Percentiles rank a stretch among this genome's conserved stretches.
Conservation (phyloP, 805 yeast genomes). For the Starmerella kuoi region DNA sequence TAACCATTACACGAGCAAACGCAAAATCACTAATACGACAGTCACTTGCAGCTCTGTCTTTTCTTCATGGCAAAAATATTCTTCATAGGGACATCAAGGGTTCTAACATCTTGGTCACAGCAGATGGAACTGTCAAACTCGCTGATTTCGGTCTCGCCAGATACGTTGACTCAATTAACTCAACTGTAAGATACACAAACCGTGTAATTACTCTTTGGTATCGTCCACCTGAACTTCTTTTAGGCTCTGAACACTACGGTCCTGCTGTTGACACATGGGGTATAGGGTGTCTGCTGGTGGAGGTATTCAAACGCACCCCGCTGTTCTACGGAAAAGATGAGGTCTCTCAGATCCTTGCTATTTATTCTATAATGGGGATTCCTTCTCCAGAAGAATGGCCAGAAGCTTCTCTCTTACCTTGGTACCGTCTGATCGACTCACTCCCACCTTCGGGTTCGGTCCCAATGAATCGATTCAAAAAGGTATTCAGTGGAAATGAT, state of each 20-base stretch:
- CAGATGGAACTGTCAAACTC: constrained; percentile 63
- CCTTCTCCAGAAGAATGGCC: constrained; percentile 71
- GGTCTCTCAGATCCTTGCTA: constrained; percentile 63
- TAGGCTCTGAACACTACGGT: constrained; percentile 86
- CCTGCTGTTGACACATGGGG: constrained; percentile 96
- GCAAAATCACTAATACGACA: constrained; percentile 72
- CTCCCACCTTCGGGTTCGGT: constrained; percentile 37
- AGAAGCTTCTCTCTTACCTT: constrained; percentile 62
- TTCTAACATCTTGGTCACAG: constrained; percentile 73
- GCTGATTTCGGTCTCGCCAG: constrained; percentile 94
- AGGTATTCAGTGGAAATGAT: constrained; percentile 31
- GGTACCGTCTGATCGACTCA: constrained; percentile 64
- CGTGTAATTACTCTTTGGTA: constrained; percentile 95
- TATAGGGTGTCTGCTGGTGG: constrained; percentile 79
- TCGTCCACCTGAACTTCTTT: constrained; percentile 83
- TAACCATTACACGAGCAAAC: constrained; percentile 50
- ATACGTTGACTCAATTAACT: constrained; percentile 24
- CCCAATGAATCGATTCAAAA: constrained; percentile 29
- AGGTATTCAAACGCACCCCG: constrained; percentile 62
- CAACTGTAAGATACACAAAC: constrained; percentile 74
- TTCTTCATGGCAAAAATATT: constrained; percentile 50
- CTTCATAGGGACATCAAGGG: constrained; percentile 91
- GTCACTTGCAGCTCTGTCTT: constrained; percentile 64
- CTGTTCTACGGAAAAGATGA: constrained; percentile 84
- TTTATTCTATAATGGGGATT: constrained; percentile 78